Percentiles rank a stretch among this genome's conserved stretches.
Evolutionary conservation across 1,284 basidiomycete species (phyloP).

Genomic region (Trametes hirsuta): DNA sequence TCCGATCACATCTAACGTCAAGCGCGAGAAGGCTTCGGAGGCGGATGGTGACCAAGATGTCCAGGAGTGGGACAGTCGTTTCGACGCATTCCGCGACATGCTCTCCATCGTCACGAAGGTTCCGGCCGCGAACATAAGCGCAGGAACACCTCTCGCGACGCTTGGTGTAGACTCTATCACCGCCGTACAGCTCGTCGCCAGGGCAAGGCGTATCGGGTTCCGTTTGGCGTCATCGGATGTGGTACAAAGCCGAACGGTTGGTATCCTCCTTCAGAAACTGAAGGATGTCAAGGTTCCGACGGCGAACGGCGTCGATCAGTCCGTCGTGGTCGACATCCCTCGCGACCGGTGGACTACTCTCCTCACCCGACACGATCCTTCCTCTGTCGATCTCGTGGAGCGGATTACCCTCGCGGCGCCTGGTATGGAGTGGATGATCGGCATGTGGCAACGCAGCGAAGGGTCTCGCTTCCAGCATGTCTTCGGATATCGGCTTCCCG

Average conservation of each 20-base stretch:
- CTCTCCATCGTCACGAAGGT: slow-evolving; percentile 31
- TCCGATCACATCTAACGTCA: neutral
- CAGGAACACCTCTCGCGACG: slow-evolving; percentile 41
- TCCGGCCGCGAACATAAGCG: slow-evolving; percentile 30
- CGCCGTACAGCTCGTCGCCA: slow-evolving; percentile 48
- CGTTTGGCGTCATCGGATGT: slow-evolving; percentile 43
- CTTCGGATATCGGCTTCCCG: slow-evolving; percentile 44
- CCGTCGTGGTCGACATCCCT: slow-evolving; percentile 10
- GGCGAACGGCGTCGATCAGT: neutral
- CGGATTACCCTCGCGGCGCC: slow-evolving; percentile 28
- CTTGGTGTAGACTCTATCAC: slow-evolving; percentile 58
- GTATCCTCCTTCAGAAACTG: slow-evolving; percentile 36
- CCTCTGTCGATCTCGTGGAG: slow-evolving; percentile 23
- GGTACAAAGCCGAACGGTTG: slow-evolving; percentile 42
- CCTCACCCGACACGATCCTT: slow-evolving; percentile 18
- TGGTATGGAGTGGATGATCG: slow-evolving; percentile 47
- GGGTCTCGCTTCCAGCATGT: slow-evolving; percentile 48
- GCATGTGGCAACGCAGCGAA: slow-evolving; percentile 48
- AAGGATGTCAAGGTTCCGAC: slow-evolving; percentile 1
- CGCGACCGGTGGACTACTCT: slow-evolving; percentile 19
- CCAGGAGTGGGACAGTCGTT: slow-evolving; percentile 7
- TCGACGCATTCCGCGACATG: slow-evolving; percentile 24
- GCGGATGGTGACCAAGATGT: neutral
- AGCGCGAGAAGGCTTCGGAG: neutral
- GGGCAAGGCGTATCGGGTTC: slow-evolving; percentile 39